Conservation (phyloP, 169 alveolate genomes). For the Plasmodium gonderi region DNA sequence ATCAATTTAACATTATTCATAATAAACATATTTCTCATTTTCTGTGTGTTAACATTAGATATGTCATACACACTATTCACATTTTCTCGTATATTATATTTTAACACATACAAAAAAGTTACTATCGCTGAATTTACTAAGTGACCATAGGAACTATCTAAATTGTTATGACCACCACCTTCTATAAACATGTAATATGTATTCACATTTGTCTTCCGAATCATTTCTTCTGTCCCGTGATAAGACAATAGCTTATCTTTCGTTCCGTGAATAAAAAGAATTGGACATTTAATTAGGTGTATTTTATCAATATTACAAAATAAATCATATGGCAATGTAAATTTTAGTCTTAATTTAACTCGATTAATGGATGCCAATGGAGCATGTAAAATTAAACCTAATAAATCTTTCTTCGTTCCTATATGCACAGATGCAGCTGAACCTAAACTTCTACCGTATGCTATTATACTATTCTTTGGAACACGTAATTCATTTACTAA, state of each 20-base stretch:
- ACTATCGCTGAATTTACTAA: slow-evolving; percentile 74
- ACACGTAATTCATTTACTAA: slow-evolving; percentile 76
- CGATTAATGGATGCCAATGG: slow-evolving; percentile 91
- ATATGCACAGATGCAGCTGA: slow-evolving; percentile 91
- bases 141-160: slow-evolving; percentile 75
- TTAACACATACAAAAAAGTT: slow-evolving; percentile 19
- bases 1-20: not conserved
- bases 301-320: slow-evolving; percentile 92
- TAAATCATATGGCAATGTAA: slow-evolving; percentile 92
- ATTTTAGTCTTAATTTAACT: slow-evolving; percentile 85
- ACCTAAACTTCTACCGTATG: slow-evolving; percentile 94
- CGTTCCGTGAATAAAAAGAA: slow-evolving; percentile 92
- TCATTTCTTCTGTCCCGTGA: slow-evolving; percentile 78
- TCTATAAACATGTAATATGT: slow-evolving; percentile 81
- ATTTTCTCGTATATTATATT: slow-evolving; percentile 32
- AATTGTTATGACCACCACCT: slow-evolving; percentile 82
- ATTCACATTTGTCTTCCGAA: slow-evolving; percentile 71
- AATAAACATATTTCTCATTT: slow-evolving; percentile 23
- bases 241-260: slow-evolving; percentile 92
- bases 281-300: slow-evolving; percentile 82
- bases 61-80: slow-evolving; percentile 42
- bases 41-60: not conserved
- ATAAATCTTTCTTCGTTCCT: slow-evolving; percentile 83
- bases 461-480: slow-evolving; percentile 83
- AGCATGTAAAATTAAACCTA: slow-evolving; percentile 90